phyloP scores from a whole-genome alignment of 2,329 filamentous ascomycete genomes.

The Calonectria pteridis region DNA sequence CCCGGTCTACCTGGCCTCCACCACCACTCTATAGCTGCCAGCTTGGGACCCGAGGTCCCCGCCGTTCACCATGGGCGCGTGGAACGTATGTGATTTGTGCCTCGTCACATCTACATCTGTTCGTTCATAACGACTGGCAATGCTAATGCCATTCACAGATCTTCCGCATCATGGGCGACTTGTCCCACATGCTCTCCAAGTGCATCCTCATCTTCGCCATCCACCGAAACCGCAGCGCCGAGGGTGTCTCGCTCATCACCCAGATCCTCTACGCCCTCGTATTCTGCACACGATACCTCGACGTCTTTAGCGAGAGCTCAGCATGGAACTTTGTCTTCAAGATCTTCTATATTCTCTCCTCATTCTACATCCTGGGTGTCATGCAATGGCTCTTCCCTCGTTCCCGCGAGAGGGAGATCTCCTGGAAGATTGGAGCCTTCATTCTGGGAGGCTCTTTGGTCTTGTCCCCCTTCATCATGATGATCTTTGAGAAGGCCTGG shows the following conservation, averaged over 20 bases:
- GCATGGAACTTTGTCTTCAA: conserved; percentile 87
- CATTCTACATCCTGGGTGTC: conserved; percentile 85
- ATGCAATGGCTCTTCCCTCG: conserved; percentile 91
- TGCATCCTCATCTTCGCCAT: conserved; percentile 92
- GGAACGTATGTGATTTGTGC: conserved; percentile 51
- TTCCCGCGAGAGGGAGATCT: conserved; percentile 89
- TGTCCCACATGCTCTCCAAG: conserved; percentile 89
- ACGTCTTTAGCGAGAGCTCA: conserved; percentile 73
- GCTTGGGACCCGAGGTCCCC: conserved; percentile 34
- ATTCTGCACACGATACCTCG: conserved; percentile 88
- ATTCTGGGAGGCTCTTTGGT: conserved; percentile 75
- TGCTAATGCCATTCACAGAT: conserved; percentile 53
- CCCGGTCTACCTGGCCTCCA: conserved; percentile 28
- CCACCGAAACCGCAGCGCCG: conserved; percentile 87
- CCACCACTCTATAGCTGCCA: conserved; percentile 13
- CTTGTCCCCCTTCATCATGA: conserved; percentile 78
- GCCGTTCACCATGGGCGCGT: conserved; percentile 53
- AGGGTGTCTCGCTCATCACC: conserved; percentile 92
- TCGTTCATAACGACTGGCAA: neutral
- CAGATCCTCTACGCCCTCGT: conserved; percentile 89
- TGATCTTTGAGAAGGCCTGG: conserved; percentile 72
- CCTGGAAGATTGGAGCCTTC: conserved; percentile 89
- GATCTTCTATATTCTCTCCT: conserved; percentile 87
- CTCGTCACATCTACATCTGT: neutral
- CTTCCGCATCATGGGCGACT: conserved; percentile 84